These are phyloP conservation scores for Populus hybrid DNA, from an alignment of 441 rosid species.

Conservation along the genomic window DNA sequence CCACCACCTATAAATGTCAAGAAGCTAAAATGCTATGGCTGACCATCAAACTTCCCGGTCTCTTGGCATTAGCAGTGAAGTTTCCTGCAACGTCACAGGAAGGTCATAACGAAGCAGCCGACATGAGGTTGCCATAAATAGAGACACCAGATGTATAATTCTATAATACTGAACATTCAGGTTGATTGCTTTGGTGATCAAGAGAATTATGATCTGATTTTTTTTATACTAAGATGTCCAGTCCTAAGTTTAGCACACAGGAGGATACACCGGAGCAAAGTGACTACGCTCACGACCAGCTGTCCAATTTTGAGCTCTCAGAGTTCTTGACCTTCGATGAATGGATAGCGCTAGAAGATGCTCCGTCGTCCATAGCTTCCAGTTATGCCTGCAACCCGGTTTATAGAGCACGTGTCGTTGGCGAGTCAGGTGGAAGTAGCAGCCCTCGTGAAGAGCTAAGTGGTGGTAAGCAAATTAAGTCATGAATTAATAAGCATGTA, in stretches of 20 bases:
- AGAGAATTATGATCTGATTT: background rate
- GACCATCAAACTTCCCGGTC: background rate
- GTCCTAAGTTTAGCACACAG: conserved; percentile 12
- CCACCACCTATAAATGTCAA: conserved; percentile 14
- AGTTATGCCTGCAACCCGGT: conserved; percentile 29
- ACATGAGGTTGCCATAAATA: background rate
- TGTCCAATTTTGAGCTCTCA: conserved; percentile 41
- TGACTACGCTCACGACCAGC: conserved; percentile 20
- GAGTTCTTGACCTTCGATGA: conserved; percentile 48
- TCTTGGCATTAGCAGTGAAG: conserved; percentile 33
- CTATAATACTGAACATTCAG: background rate
- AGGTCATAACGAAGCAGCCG: conserved; percentile 34
- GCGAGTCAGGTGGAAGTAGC: conserved; percentile 31
- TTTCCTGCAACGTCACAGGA: conserved; percentile 39
- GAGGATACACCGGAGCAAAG: conserved; percentile 13
- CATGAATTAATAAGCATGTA: background rate
- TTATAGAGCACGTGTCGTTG: conserved; percentile 34
- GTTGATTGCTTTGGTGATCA: background rate
- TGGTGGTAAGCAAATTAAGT: conserved; percentile 28
- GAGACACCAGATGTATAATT: background rate
- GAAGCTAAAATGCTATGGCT: background rate
- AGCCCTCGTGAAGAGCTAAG: conserved; percentile 28
- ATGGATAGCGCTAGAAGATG: conserved; percentile 43
- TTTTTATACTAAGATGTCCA: conserved; percentile 6
- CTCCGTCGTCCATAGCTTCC: conserved; percentile 34